Evolutionary conservation across 2,329 filamentous ascomycete species (phyloP), one percentile per base, ranked within the genome.

Genomic region (Chalaropsis ovoidea): DNA sequence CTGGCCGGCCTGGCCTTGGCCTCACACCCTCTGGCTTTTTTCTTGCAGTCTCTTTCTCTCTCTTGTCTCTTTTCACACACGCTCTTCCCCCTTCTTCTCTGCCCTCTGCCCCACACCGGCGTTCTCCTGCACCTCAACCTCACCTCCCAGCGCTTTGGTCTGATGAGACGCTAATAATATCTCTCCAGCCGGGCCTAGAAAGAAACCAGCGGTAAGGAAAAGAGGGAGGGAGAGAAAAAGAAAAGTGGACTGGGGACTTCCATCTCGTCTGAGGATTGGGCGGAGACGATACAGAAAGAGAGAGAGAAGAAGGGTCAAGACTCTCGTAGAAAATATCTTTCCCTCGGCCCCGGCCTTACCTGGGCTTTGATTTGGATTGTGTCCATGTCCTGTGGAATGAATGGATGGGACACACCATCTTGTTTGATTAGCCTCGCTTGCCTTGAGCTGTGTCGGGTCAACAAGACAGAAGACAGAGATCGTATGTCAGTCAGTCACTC

Each of bases 131-230:
- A 17, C 27, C 27, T 31, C 13, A 22, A 56, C 27, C 27, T 56
- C 52, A 56, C 27, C 27, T 56, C 27, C 52, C 52, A 31, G 52
- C 27, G 22, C 24, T 35, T 56, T 56, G 52, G 22, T 56, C 27
- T n/a, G 27, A 31, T 56, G 52, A 56, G 52, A 56, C 52, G 52
- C 52, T 56, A 56, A 56, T 56, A 56, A 56, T 56, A 56, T 56
- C 11, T 56, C 52, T 56, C n/a, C 6, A 8, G 27, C 52, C 15
- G 15, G 52, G 24, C 1, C 31, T n/a, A 31, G 27, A 56, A 17
- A 35, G 13, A 60, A 56, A 56, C 52, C 52, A 56, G 22, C 52
- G 52, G 52, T 56, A 56, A 35, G 27, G 47, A 15, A 22, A 49
- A 49, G 31, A 31, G 31, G 5, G 6, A 31, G 6, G 6, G 6